Conservation (phyloP, 257 asterid species). For the Oldenlandia corymbosa region DNA sequence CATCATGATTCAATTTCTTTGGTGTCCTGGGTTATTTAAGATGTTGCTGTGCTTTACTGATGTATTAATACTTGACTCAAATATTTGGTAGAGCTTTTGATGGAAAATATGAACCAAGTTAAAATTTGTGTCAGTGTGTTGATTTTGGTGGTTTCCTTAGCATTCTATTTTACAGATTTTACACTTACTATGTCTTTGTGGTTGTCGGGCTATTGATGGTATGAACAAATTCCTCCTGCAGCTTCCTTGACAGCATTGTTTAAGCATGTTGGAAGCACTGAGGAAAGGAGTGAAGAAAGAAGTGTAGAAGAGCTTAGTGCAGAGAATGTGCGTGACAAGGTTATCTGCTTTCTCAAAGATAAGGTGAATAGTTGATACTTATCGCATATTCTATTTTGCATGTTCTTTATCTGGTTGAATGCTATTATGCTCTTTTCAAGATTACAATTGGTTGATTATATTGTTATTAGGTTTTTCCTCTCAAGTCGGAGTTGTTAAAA, state of each 20-base stretch:
- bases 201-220: neutral
- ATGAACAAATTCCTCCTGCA: slow-evolving; percentile 35
- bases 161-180: neutral
- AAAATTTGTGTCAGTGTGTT: neutral
- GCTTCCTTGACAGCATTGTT: slow-evolving; percentile 86
- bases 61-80: neutral
- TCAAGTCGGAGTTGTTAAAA: slow-evolving; percentile 71
- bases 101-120: neutral
- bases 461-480: slow-evolving; percentile 70
- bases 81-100: neutral
- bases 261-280: slow-evolving; percentile 80
- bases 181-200: neutral
- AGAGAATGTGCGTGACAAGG: slow-evolving; percentile 87
- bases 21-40: neutral
- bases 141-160: neutral
- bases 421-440: neutral
- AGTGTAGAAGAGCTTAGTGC: slow-evolving; percentile 69
- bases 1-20: neutral
- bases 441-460: neutral
- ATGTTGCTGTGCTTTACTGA: neutral
- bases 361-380: slow-evolving; percentile 37
- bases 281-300: slow-evolving; percentile 64
- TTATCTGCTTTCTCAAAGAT: slow-evolving; percentile 74
- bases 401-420: neutral
- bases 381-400: neutral